These are phyloP conservation scores for Starmerella stellata DNA, from an alignment of 805 yeast species.

Conservation along the genomic window DNA sequence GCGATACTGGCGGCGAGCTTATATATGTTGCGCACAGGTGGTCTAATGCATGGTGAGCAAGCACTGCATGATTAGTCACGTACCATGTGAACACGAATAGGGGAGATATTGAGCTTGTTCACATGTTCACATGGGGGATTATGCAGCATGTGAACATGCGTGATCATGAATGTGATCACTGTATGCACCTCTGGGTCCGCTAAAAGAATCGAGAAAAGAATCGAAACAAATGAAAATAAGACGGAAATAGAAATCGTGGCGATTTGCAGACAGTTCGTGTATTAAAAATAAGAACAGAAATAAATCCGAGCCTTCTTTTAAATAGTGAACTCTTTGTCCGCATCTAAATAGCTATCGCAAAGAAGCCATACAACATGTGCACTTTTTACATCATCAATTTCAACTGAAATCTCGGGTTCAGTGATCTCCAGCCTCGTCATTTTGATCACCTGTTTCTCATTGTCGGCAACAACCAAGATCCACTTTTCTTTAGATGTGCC, in stretches of 20 bases:
- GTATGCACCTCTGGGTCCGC: neutral
- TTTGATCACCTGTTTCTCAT: conserved; percentile 40
- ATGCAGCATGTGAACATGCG: neutral
- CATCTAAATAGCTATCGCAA: conserved; percentile 84
- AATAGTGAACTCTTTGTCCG: conserved; percentile 55
- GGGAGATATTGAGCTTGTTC: too few relatives aligned
- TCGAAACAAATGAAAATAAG: too few relatives aligned
- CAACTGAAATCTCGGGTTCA: conserved; percentile 30
- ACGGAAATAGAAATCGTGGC: too few relatives aligned
- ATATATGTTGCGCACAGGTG: neutral
- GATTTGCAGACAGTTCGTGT: conserved; percentile 22
- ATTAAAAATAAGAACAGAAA: too few relatives aligned
- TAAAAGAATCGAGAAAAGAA: neutral
- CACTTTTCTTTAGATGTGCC: conserved; percentile 21
- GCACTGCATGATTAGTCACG: neutral
- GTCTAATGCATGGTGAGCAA: neutral
- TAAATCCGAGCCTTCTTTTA: too few relatives aligned
- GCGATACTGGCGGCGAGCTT: too few relatives aligned
- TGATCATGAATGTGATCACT: neutral
- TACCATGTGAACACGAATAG: too few relatives aligned
- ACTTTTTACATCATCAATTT: conserved; percentile 26
- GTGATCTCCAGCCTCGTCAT: conserved; percentile 45
- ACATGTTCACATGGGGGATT: neutral
- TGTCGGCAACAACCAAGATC: conserved; percentile 81
- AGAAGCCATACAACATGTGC: conserved; percentile 52